Base-by-base conservation (phyloP, 345 rosid genomes). In the Eucalyptus curtisii region DNA sequence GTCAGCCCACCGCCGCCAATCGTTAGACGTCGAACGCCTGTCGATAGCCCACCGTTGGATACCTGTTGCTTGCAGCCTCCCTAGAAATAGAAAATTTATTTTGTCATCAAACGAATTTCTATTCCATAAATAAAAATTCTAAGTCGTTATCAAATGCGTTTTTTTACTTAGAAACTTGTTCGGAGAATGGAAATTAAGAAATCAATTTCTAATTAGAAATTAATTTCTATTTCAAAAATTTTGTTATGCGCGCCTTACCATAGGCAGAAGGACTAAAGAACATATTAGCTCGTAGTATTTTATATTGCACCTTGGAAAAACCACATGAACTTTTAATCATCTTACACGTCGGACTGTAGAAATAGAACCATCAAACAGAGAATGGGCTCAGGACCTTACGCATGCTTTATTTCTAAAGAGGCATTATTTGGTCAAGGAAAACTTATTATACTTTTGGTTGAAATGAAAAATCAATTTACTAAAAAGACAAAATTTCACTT, bases 101-200 rank as follows among this genome's bases (percentile, higher is more conserved):
- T 20, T 1, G 10, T 52, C 20, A 52, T 3, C 4, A 52, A 52
- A 19, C 0, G 4, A 52, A 20, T 52, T 8, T 52, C 0, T 52
- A 0, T 52, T 52, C 2, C 1, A 52, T 0, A 3, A 52, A 1
- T 52, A 52, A 52, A 52, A 52, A 52, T 19, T 19, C 0, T 2
- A 1, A 52, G 10, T 52, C 1, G 0, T 52, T 52, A 52, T 20
- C 1, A 52, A 3, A 52, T 0, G 0, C 1, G 2, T 49, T 49
- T 49, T 0, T 52, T 20, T 52, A 0, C 0, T 20, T 52, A 20
- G 0, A 52, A 52, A 52, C 57, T 52, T 4, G 0, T 52, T 52
- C 0, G 0, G 5, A 0, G 0, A 20, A 52, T 19, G 19, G 0
- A 52, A 52, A 3, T 52, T 7, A 25, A 19, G 2, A 17, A 17